Evolutionary conservation across 1,139 yeast species (phyloP).

Genomic region (Taiozyma sp.): DNA sequence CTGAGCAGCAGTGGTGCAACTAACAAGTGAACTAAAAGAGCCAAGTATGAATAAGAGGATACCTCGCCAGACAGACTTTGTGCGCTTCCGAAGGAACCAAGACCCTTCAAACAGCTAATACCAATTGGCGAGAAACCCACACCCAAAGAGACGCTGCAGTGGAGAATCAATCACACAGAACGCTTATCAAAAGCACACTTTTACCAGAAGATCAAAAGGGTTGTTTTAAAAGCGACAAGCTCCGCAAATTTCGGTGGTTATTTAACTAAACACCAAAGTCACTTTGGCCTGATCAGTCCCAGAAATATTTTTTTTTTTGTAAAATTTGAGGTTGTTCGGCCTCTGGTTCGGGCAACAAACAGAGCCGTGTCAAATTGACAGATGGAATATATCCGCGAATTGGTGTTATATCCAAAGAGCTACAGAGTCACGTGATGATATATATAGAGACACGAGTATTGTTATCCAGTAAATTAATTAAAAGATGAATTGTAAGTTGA

Average conservation of each 20-base stretch:
- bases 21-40: background rate
- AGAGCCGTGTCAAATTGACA: background rate
- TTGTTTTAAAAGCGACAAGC: background rate
- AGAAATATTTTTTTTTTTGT: background rate
- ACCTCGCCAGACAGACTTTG: too few relatives aligned
- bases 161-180: background rate
- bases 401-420: background rate
- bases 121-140: background rate
- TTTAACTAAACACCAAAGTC: too few relatives aligned
- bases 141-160: background rate
- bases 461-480: background rate
- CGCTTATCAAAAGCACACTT: background rate
- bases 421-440: background rate
- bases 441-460: too few relatives aligned
- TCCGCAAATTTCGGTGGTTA: background rate
- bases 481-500: conserved; percentile 43
- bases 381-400: background rate
- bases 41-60: background rate
- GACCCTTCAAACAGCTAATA: background rate
- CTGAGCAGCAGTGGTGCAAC: background rate
- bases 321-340: background rate
- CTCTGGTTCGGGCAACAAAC: background rate
- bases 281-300: background rate
- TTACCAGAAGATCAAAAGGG: background rate
- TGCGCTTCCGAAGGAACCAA: background rate